Evolutionary conservation across 306 rosid species (phyloP).

Genomic region (Fragaria ananassa): DNA sequence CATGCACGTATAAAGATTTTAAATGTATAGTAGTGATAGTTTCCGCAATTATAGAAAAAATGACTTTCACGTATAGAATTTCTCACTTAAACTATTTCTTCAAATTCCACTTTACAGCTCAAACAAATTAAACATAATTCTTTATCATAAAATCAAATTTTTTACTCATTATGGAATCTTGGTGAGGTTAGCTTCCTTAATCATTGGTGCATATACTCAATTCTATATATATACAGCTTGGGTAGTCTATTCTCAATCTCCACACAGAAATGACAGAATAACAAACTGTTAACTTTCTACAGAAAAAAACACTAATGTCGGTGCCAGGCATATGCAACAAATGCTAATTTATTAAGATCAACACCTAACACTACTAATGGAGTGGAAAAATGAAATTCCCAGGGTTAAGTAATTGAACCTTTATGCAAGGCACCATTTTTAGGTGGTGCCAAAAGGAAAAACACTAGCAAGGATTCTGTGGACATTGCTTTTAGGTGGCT

Average conservation of each 20-base stretch:
- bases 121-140: too few relatives aligned
- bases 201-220: constrained; percentile 12
- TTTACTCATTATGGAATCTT: background rate
- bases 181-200: constrained; percentile 8
- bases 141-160: too few relatives aligned
- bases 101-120: too few relatives aligned
- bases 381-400: background rate
- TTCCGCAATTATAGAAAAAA: too few relatives aligned
- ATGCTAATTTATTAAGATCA: background rate
- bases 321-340: background rate
- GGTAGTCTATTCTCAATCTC: background rate
- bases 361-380: background rate
- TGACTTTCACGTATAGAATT: too few relatives aligned
- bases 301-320: background rate
- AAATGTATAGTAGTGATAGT: too few relatives aligned
- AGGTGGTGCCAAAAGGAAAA: constrained; percentile 19
- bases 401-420: background rate
- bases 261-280: background rate
- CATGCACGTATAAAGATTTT: too few relatives aligned
- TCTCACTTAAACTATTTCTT: too few relatives aligned
- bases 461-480: constrained; percentile 13
- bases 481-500: constrained; percentile 38
- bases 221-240: background rate
- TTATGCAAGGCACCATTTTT: background rate
- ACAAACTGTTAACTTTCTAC: background rate